Base-by-base conservation (phyloP, 2,329 filamentous ascomycete genomes). In the Aspergillus carbonarius region DNA sequence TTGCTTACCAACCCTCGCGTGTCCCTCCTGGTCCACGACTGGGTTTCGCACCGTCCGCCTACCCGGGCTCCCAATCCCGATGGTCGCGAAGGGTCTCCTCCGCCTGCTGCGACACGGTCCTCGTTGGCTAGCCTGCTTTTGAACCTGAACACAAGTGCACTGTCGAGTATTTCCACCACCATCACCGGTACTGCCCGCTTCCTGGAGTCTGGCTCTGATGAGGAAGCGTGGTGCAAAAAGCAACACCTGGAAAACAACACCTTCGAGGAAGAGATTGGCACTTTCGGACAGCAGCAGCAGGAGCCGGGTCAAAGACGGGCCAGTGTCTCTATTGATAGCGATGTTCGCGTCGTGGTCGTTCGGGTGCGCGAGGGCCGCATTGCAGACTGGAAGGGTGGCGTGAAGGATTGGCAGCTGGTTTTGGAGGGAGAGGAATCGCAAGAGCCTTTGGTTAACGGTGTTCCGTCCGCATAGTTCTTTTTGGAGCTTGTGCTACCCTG, bases 1-100 rank as follows among this genome's bases (percentile, higher is more conserved):
- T 86, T 98, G 12, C 78, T 89, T 62, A 81, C 84, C 35, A 99
- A 99, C 73, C 90, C 92, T 0, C 89, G 89, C 64, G 92, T 99
- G 62, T 96, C 91, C 3, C 83, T 98, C 12, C 85, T 98, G n/a
- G 95, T 98, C 6, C 95, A 99, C 78, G 95, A 98, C 78, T 99
- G 93, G 95, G 90, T 96, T 59, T 96, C 92, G 1, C 92, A 96
- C 75, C 88, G 95, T 1, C 93, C 93, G 1, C 91, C 92, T 0
- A 92, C 90, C 7, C 85, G 89, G 54, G 79, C 81, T 55, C 72
- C 77, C 2, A 74, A 74, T 51, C 80, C 82, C 48, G 86, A 80
- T 67, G 79, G 72, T 59, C 82, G 80, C 60, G 83, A 80, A 52
- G 87, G 85, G 61, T 89, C 86, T 39, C 88, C 85, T 25, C 83